Conservation (phyloP, 805 yeast genomes). For the Cyberlindnera mycetangii region DNA sequence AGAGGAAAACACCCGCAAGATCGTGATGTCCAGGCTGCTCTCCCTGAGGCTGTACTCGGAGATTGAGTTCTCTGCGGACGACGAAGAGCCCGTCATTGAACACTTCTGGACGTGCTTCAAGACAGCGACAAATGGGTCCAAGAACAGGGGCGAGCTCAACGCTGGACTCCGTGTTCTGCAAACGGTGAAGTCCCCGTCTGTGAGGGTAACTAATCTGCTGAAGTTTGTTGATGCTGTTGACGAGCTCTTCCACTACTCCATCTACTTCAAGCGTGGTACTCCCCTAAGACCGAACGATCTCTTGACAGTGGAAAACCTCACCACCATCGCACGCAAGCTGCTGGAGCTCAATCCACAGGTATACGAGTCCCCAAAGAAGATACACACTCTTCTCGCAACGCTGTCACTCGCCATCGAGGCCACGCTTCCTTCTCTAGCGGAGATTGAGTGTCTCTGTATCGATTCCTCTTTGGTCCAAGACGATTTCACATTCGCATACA, state of each 20-base stretch:
- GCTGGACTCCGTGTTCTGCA: conserved; percentile 33
- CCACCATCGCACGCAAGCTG: conserved; percentile 38
- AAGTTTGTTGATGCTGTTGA: conserved; percentile 28
- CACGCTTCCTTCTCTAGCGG: conserved; percentile 9
- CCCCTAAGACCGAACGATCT: conserved; percentile 40
- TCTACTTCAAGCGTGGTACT: conserved; percentile 32
- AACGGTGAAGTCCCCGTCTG: conserved; percentile 19
- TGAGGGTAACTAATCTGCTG: conserved; percentile 17
- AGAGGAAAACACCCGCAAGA: conserved; percentile 17
- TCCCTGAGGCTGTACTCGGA: conserved; percentile 29
- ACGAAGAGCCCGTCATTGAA: conserved; percentile 23
- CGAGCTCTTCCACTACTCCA: conserved; percentile 28
- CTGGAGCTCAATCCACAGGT: conserved; percentile 54
- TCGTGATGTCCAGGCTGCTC: conserved; percentile 27
- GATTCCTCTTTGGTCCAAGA: conserved; percentile 62
- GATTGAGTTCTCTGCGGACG: conserved; percentile 14
- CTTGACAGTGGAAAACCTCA: conserved; percentile 32
- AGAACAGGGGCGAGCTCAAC: conserved; percentile 37
- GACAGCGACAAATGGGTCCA: conserved; percentile 40
- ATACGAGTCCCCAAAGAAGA: conserved; percentile 41
- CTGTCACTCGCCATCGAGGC: conserved; percentile 39
- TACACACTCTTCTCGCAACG: conserved; percentile 40
- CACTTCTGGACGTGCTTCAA: conserved; percentile 43
- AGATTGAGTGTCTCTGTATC: conserved; percentile 49
- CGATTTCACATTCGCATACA: conserved; percentile 58